phyloP scores from a whole-genome alignment of 2,329 filamentous ascomycete genomes.

The Torrubiella hemipterigena region DNA sequence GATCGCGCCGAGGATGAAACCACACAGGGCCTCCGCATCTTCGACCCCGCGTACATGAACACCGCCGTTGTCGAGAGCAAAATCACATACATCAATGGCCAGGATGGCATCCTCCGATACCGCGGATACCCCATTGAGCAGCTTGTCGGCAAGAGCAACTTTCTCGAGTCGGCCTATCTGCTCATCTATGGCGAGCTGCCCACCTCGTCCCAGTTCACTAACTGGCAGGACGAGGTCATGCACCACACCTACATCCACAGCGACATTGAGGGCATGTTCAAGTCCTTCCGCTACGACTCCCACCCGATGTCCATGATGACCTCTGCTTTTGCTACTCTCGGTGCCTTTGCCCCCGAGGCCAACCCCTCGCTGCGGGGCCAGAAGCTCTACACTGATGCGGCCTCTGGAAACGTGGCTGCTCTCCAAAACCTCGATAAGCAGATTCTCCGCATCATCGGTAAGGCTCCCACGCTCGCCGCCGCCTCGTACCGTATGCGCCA shows the following conservation, averaged over 20 bases:
- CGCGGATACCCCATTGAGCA: conserved; percentile 40
- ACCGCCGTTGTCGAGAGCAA: conserved; percentile 35
- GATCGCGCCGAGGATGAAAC: conserved; percentile 33
- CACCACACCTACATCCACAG: conserved; percentile 37
- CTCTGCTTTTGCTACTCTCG: conserved; percentile 34
- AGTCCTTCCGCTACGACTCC: conserved; percentile 37
- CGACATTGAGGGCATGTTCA: conserved; percentile 37
- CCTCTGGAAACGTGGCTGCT: conserved; percentile 25
- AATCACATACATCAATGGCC: conserved; percentile 41
- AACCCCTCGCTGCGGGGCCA: conserved; percentile 37
- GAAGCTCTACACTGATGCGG: conserved; percentile 35
- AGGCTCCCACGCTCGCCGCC: conserved; percentile 36
- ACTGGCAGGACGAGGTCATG: conserved; percentile 36
- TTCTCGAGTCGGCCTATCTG: conserved; percentile 36
- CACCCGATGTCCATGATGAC: conserved; percentile 41
- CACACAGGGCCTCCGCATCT: conserved; percentile 34
- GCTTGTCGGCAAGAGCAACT: conserved; percentile 34
- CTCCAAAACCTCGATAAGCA: conserved; percentile 36
- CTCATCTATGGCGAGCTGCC: conserved; percentile 40
- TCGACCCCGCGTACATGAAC: conserved; percentile 41
- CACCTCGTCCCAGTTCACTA: conserved; percentile 23
- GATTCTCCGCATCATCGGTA: conserved; percentile 38
- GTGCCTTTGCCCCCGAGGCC: conserved; percentile 35
- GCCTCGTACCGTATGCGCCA: conserved; percentile 40
- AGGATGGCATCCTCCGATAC: conserved; percentile 37